Evolutionary conservation across 2,329 filamentous ascomycete genomes (phyloP).

Genomic region (Curvularia lunata): DNA sequence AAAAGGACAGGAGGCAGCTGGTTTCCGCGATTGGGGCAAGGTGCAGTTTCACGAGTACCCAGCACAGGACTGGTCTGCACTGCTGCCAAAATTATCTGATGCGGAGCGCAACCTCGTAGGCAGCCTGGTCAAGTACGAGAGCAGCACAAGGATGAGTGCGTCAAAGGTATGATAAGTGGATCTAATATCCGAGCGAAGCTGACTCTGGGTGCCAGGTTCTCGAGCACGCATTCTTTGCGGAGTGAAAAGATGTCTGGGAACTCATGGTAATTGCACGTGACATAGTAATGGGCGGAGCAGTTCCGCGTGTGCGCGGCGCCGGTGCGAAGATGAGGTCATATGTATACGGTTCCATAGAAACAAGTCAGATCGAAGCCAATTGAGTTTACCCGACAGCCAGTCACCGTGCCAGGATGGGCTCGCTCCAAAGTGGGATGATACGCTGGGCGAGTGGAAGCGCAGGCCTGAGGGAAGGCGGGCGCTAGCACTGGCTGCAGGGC

Average conservation of each 20-base stretch:
- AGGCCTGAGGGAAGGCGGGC: constrained; percentile 6
- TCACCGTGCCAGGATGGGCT: neutral
- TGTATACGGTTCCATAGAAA: neutral
- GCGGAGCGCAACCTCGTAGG: constrained; percentile 70
- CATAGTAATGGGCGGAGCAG: constrained; percentile 4
- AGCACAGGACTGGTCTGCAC: constrained; percentile 68
- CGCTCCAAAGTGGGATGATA: neutral
- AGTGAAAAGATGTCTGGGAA: neutral
- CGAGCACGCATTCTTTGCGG: constrained; percentile 39
- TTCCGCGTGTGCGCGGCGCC: constrained; percentile 6
- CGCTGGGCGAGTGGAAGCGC: constrained; percentile 17
- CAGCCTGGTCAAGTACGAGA: constrained; percentile 75
- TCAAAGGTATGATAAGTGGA: constrained; percentile 57
- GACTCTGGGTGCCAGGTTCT: constrained; percentile 31
- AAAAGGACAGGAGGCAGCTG: constrained; percentile 61
- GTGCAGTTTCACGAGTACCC: constrained; percentile 80
- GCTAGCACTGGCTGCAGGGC: constrained; percentile 22
- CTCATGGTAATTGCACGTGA: neutral
- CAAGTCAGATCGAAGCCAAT: neutral
- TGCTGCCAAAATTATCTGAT: constrained; percentile 68
- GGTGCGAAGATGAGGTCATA: neutral
- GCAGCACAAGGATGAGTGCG: constrained; percentile 69
- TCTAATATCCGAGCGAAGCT: neutral
- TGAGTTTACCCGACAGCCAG: neutral
- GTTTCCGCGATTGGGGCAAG: constrained; percentile 86